Evolutionary conservation across 345 rosid genomes (phyloP), one percentile per base, ranked within the genome.

Genomic region (Syzygium aromaticum): DNA sequence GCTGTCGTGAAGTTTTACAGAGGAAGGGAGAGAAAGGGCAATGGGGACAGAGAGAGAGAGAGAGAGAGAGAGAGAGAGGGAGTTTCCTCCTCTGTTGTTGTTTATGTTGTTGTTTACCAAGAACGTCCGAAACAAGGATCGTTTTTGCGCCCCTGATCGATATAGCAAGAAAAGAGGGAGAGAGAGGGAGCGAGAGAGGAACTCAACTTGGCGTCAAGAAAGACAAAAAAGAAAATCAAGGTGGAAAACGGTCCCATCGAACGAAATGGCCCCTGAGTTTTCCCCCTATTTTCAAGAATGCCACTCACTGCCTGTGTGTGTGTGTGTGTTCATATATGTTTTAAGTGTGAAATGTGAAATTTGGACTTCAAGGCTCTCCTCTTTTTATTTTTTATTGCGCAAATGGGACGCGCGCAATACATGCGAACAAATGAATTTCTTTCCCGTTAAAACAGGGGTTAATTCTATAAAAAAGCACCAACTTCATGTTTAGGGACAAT

Each of bases 121-220:
- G 53, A 87, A 87, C 67, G 73, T 64, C 86, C 89, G 51, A 87
- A 33, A 25, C 84, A 10, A 85, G 52, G 28, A 63, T 87, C 84
- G 22, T 73, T 52, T 11, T 43, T n/a, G 43, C 30, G 23, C 78
- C 43, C 78, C 12, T 30, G 43, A 30, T 30, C 40, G 23, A 64
- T 10, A 64, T 10, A 30, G 43, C 7, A 16, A 33, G 43, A 30
- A 7, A n/a, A 8, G 5, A 64, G 22, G 2, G 23, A 0, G 11
- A 7, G 19, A 16, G 5, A 33, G 43, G 30, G 33, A 6, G 38
- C 13, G 9, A 1, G 10, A 0, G 33, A 6, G 46, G 46, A 43
- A 6, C 46, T 43, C 6, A 43, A 43, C 46, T 33, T 61, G 17
- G 9, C 9, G 10, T 61, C 73, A 12, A 7, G 10, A n/a, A n/a